Base-by-base conservation (phyloP, 2,329 filamentous ascomycete genomes). In the Fusarium hostae region DNA sequence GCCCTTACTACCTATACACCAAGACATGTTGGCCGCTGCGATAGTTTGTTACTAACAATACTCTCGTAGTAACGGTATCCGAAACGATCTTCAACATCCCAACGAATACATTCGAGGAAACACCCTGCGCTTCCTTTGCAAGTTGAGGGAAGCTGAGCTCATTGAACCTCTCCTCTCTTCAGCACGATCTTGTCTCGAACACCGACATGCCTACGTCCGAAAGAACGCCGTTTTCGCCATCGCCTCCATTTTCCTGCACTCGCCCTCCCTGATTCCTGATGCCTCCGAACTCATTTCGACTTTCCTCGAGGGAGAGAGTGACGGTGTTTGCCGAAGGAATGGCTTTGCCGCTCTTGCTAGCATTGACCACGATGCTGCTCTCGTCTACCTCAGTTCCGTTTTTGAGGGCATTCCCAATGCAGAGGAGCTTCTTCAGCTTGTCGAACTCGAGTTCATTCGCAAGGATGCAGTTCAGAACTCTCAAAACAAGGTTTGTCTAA, bases 31-130 rank as follows among this genome's bases (percentile, higher is more conserved):
- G 50, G 16, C 48, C 58, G 44, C 43, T 39, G 55, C 28, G 40
- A 39, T 54, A 41, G 30, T 43, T 32, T 45, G 35, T 51, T 45
- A 30, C 69, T 76, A 39, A 76, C 55, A 40, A 30, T 59, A 12
- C 45, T n/a, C 8, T 22, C 16, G 58, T 77, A 98, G 95, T 84
- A 99, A 99, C 83, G 96, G 96, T 74, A 98, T 99, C 79, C 92
- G 95, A 79, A 97, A 98, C 82, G 96, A 99, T 80, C 87, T 99
- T 68, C 95, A 98, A 81, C 95, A 98, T 78, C 91, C 96, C 63
- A 98, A 99, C 86, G 96, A 99, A 87, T 99, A 97, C 83, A 95
- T 99, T 75, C 91, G 96, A 75, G 96, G 96, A 80, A 98, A 98
- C 81, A 99, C 96, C n/a, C 87, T 99, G 70, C 94, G 96, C 78